Evolutionary conservation across 352 stramenopile genomes (phyloP), one percentile per base, ranked within the genome.

Genomic region (Globisporangium spiculum): DNA sequence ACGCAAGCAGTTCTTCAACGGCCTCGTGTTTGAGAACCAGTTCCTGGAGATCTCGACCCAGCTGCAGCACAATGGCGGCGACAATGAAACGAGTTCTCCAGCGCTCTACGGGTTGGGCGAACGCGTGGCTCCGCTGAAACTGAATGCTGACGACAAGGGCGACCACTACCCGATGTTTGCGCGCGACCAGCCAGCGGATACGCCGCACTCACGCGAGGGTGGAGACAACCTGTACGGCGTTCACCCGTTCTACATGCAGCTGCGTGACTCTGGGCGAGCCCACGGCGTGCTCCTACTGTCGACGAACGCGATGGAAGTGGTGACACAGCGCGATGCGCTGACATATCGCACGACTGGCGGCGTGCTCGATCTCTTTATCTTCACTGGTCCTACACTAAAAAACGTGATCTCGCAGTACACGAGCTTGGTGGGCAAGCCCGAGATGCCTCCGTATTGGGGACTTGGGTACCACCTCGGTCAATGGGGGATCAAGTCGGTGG

Each of bases 261-360:
- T 89, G 9, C 64, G 78, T 0, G 34, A 72, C 0, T 80, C 75
- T 3, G 77, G 86, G 0, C 68, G 54, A 50, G 80, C 90, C 0
- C 86, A 97, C 44, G 91, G 90, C 4, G 66, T 94, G 20, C 94
- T 94, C 44, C 65, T 97, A 59, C 66, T 85, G 1, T 93, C 89
- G 44, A 90, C 85, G 0, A 96, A 96, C 48, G 91, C 88, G 1
- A 94, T 97, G 84, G 91, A 97, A 67, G 86, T 94, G 2, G 75
- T 92, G 36, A 78, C 84, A 22, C 86, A 86, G 53, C 69, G 71
- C 1, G 50, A 79, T 26, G 81, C 87, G 5, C 63, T 97, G 16
- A 96, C 89, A 18, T 96, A 93, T 67, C 86, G 89, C 6, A 69
- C 86, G 0, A 91, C 86, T 0, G 91, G 91, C 30, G 91, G 91